Evolutionary conservation across 169 alveolate genomes (phyloP).

Genomic region (Plasmodium coatneyi): DNA sequence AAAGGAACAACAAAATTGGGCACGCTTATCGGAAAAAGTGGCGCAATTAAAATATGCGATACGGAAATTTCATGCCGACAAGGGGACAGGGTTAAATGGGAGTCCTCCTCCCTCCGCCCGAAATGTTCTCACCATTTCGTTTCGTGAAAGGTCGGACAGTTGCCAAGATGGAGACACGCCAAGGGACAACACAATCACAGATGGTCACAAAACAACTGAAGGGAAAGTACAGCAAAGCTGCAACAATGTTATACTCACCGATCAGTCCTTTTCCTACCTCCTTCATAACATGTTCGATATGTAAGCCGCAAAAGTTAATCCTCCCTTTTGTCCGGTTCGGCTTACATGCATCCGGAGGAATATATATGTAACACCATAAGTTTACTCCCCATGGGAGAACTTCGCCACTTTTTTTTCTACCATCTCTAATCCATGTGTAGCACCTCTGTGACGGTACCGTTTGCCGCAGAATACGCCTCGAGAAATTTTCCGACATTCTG

Average conservation of each 20-base stretch:
- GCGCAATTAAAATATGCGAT: constrained; percentile 4
- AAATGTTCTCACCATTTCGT: constrained; percentile 10
- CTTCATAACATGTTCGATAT: constrained; percentile 43
- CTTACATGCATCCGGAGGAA: not conserved
- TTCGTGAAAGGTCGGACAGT: not conserved
- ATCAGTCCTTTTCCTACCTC: constrained; percentile 26
- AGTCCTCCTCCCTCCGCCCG: not conserved
- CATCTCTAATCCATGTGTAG: not conserved
- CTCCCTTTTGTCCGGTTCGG: not conserved
- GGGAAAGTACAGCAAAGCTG: not conserved
- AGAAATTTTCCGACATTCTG: not conserved
- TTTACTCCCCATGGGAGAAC: not conserved
- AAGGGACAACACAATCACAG: not conserved
- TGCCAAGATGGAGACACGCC: not conserved
- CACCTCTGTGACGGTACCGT: not conserved
- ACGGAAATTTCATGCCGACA: constrained; percentile 6
- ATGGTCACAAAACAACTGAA: not conserved
- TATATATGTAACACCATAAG: not conserved
- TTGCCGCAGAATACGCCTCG: not conserved
- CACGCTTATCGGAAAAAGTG: not conserved
- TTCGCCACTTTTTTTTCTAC: not conserved
- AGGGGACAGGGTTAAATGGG: not conserved
- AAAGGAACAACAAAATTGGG: not conserved
- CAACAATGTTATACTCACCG: constrained; percentile 21
- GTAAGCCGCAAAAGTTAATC: not conserved